These are phyloP conservation scores for Teratosphaeriaceae sp. DNA, from an alignment of 2,329 filamentous ascomycete genomes.

Conservation along the genomic window DNA sequence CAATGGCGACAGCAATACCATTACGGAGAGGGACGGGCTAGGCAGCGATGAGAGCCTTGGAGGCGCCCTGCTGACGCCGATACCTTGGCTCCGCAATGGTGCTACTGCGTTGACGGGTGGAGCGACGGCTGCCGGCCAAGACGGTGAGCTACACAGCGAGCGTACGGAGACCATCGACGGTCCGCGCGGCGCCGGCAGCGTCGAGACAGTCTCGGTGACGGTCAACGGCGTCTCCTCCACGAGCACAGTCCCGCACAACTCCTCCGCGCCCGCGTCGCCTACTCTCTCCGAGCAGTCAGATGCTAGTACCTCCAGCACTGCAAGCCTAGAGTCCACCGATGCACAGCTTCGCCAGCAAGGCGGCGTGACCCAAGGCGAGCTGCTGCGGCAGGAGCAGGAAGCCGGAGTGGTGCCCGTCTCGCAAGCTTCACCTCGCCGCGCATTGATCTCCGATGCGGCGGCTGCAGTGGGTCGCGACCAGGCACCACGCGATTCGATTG, in stretches of 20 bases:
- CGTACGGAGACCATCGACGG: conserved; percentile 75
- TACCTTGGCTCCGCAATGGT: conserved; percentile 65
- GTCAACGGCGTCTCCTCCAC: conserved; percentile 52
- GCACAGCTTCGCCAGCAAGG: conserved; percentile 33
- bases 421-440: conserved; percentile 38
- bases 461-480: conserved; percentile 22
- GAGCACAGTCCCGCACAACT: conserved; percentile 14
- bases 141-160: conserved; percentile 59
- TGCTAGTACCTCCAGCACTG: conserved; percentile 30
- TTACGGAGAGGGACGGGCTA: conserved; percentile 45
- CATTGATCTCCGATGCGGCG: conserved; percentile 18
- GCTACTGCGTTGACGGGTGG: conserved; percentile 9
- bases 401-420: conserved; percentile 68
- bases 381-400: conserved; percentile 79
- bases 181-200: conserved; percentile 68
- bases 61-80: conserved; percentile 85
- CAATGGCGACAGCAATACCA: conserved; percentile 57
- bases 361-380: conserved; percentile 74
- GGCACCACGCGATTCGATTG: conserved; percentile 3
- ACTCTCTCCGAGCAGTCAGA: conserved; percentile 27
- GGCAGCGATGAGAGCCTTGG: conserved; percentile 86
- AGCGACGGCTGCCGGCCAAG: conserved; percentile 18
- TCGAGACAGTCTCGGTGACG: conserved; percentile 74
- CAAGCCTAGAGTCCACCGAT: conserved; percentile 21
- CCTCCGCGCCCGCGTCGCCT: conserved; percentile 16